These are phyloP conservation scores for Colletotrichum spinosum DNA, from an alignment of 2,329 filamentous ascomycete genomes.

Conservation along the genomic window DNA sequence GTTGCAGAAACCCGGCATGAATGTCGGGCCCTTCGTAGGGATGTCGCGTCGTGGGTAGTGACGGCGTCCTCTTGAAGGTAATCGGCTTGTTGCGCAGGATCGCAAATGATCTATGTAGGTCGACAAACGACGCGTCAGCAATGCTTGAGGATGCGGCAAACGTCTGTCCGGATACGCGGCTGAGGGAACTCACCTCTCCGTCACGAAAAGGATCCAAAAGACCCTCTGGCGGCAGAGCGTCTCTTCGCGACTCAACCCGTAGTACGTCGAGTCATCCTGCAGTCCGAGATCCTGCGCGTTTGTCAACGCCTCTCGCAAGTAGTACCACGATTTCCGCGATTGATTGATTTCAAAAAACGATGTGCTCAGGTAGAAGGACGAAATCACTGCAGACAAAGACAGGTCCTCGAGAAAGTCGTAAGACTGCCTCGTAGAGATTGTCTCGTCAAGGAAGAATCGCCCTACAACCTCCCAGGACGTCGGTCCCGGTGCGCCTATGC, in stretches of 20 bases:
- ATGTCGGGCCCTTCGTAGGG: constrained; percentile 64
- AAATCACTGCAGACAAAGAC: constrained; percentile 67
- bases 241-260: constrained; percentile 59
- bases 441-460: constrained; percentile 68
- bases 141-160: background rate
- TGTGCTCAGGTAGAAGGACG: constrained; percentile 71
- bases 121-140: constrained; percentile 13
- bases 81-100: constrained; percentile 73
- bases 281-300: constrained; percentile 69
- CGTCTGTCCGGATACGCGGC: background rate
- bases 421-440: constrained; percentile 64
- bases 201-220: constrained; percentile 73
- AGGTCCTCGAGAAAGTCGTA: constrained; percentile 69
- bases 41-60: constrained; percentile 63
- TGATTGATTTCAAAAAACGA: constrained; percentile 72
- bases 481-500: constrained; percentile 49
- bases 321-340: constrained; percentile 71
- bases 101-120: constrained; percentile 66
- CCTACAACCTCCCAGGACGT: constrained; percentile 62
- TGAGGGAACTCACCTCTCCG: constrained; percentile 61
- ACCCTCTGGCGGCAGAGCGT: constrained; percentile 65
- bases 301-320: constrained; percentile 70
- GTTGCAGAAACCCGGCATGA: constrained; percentile 68
- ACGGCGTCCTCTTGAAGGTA: constrained; percentile 69
- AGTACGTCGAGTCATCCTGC: constrained; percentile 68